These are phyloP conservation scores for Triangularia setosa DNA, from an alignment of 2,329 filamentous ascomycete genomes.

Conservation along the genomic window DNA sequence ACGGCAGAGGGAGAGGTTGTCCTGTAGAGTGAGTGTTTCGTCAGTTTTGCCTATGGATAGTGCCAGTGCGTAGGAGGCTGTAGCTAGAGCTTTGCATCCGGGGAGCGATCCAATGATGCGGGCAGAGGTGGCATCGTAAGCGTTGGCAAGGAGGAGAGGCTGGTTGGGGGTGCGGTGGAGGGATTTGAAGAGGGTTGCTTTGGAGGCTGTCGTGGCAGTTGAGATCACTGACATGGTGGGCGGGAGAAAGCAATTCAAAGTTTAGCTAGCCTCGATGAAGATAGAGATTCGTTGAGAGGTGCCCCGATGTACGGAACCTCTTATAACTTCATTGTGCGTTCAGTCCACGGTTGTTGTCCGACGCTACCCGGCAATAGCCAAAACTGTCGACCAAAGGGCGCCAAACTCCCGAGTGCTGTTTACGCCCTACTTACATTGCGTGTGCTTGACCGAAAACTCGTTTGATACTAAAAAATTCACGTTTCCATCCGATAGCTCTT, in stretches of 20 bases:
- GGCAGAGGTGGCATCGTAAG: slow-evolving; percentile 44
- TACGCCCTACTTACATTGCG: too few species aligned
- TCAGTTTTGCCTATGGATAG: slow-evolving; percentile 35
- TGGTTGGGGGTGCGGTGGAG: slow-evolving; percentile 39
- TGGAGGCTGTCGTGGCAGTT: slow-evolving; percentile 28
- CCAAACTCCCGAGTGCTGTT: too few species aligned
- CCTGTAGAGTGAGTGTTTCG: slow-evolving; percentile 39
- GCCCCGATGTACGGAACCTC: neutral
- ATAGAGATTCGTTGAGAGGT: neutral
- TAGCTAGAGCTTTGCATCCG: slow-evolving; percentile 35
- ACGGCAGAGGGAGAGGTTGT: slow-evolving; percentile 40
- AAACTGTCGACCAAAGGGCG: neutral
- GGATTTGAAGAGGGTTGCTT: slow-evolving; percentile 14
- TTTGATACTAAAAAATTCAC: too few species aligned
- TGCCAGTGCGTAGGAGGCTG: slow-evolving; percentile 41
- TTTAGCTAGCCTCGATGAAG: neutral
- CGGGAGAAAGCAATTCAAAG: neutral
- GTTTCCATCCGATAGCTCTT: too few species aligned
- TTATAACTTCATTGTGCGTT: neutral
- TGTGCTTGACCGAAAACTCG: too few species aligned
- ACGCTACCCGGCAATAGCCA: neutral
- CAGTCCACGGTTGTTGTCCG: neutral
- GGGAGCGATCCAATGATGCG: slow-evolving; percentile 34
- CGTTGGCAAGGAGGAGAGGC: slow-evolving; percentile 46
- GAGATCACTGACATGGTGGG: neutral